Percentiles rank a stretch among this genome's conserved stretches.
phyloP scores from a whole-genome alignment of 2,329 filamentous ascomycete genomes.

The Pochonia chlamydosporia region DNA sequence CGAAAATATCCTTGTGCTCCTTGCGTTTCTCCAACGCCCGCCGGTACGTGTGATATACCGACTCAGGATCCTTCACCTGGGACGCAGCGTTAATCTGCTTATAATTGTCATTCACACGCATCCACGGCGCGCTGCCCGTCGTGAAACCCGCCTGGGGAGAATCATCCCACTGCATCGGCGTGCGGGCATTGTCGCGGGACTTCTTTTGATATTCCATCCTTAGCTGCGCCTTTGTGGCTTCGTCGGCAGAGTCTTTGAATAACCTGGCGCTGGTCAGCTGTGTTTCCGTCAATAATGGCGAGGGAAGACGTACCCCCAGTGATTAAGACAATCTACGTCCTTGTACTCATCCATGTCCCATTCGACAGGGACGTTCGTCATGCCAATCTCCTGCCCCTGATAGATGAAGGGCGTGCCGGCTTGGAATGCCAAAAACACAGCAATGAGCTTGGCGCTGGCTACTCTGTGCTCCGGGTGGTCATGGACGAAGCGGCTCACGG shows the following conservation, averaged over 20 bases:
- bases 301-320: slow-evolving; percentile 34
- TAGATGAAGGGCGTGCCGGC: slow-evolving; percentile 63
- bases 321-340: slow-evolving; percentile 56
- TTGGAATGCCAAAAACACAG: slow-evolving; percentile 50
- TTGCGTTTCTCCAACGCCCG: slow-evolving; percentile 55
- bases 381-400: slow-evolving; percentile 64
- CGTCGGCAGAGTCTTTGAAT: slow-evolving; percentile 31
- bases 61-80: slow-evolving; percentile 41
- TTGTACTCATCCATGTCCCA: slow-evolving; percentile 63
- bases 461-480: slow-evolving; percentile 43
- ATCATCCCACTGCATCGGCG: slow-evolving; percentile 67
- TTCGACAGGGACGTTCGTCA: slow-evolving; percentile 55
- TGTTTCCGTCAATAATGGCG: neutral
- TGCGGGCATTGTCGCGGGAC: slow-evolving; percentile 63
- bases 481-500: slow-evolving; percentile 49
- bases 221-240: slow-evolving; percentile 29
- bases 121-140: slow-evolving; percentile 55
- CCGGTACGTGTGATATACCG: slow-evolving; percentile 58
- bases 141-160: slow-evolving; percentile 60
- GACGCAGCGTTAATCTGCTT: slow-evolving; percentile 54
- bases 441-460: slow-evolving; percentile 53
- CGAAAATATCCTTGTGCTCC: slow-evolving; percentile 53
- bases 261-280: slow-evolving; percentile 19
- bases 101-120: slow-evolving; percentile 62
- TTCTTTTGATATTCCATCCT: slow-evolving; percentile 48